Evolutionary conservation across 2,329 filamentous ascomycete species (phyloP).

Genomic region (Fusarium coicis): DNA sequence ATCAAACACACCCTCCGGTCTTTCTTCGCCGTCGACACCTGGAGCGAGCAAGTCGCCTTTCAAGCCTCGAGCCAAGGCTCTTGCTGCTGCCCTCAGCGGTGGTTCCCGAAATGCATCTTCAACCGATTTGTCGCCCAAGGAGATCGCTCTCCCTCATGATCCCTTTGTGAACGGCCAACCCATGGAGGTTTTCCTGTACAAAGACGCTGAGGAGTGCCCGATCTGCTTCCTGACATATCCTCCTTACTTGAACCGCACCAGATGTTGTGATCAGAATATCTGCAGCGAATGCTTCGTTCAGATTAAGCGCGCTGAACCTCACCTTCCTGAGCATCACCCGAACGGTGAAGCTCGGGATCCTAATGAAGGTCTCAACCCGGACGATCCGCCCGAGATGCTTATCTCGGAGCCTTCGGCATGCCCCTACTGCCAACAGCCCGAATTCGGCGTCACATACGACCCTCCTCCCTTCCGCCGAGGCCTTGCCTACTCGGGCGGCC

Average conservation of each 20-base stretch:
- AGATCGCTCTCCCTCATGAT: conserved; percentile 82
- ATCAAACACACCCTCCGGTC: conserved; percentile 67
- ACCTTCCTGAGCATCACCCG: conserved; percentile 83
- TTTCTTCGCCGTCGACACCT: conserved; percentile 60
- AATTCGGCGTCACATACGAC: conserved; percentile 96
- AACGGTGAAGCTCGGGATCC: conserved; percentile 54
- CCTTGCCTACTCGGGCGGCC: conserved; percentile 68
- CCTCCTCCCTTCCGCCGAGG: conserved; percentile 89
- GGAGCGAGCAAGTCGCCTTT: conserved; percentile 64
- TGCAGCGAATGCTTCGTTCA: conserved; percentile 99
- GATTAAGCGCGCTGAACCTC: conserved; percentile 93
- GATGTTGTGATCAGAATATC: conserved; percentile 95
- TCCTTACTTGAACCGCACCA: conserved; percentile 90
- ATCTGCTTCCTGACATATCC: conserved; percentile 98
- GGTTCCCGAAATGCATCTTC: conserved; percentile 79
- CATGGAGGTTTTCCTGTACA: conserved; percentile 93
- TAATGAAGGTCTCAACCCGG: conserved; percentile 53
- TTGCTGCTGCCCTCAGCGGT: conserved; percentile 81
- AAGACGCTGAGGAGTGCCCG: conserved; percentile 88
- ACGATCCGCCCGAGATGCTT: conserved; percentile 71
- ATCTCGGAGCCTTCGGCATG: conserved; percentile 93
- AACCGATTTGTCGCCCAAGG: conserved; percentile 78
- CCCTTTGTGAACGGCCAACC: conserved; percentile 94
- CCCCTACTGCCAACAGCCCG: conserved; percentile 93
- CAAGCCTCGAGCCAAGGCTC: conserved; percentile 86